Percentiles rank a stretch among this genome's conserved stretches.
Evolutionary conservation across 2,329 filamentous ascomycete genomes (phyloP).

Genomic region (Pseudocercospora eumusae): DNA sequence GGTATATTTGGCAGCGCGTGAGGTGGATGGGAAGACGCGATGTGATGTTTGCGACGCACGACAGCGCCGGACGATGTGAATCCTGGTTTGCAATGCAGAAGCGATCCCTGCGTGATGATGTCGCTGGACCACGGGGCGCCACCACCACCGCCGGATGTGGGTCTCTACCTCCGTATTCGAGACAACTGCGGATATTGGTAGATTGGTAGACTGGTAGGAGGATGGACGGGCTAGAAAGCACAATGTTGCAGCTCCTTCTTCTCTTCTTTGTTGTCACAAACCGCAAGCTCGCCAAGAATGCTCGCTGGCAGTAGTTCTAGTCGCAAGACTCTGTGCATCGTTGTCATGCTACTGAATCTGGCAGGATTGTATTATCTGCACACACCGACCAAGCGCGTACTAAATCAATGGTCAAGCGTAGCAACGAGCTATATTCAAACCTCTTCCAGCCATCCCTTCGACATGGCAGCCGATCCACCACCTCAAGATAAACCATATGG

Average conservation of each 20-base stretch:
- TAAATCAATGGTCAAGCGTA: not conserved
- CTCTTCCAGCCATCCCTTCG: not conserved
- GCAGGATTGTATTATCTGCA: not conserved
- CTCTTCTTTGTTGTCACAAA: not conserved
- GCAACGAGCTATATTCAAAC: not conserved
- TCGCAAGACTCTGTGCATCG: constrained; percentile 9
- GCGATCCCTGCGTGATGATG: constrained; percentile 5
- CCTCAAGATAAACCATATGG: constrained; percentile 23
- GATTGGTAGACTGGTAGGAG: not conserved
- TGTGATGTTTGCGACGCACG: constrained; percentile 7
- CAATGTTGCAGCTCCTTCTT: constrained; percentile 5
- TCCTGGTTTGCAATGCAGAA: not conserved
- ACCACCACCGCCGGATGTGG: constrained; percentile 7
- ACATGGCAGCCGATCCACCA: constrained; percentile 16
- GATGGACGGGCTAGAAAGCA: not conserved
- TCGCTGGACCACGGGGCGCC: not conserved
- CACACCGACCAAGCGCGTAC: not conserved
- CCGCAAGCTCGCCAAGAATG: not conserved
- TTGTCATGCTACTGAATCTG: not conserved
- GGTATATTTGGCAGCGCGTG: not conserved
- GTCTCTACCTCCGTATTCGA: not conserved
- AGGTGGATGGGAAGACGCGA: not conserved
- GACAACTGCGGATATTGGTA: not conserved
- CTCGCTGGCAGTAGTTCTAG: constrained; percentile 4
- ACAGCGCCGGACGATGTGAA: not conserved